Percentiles rank a stretch among this genome's conserved stretches.
Conservation (phyloP, 495 filamentous ascomycete species). For the Penicillium angulare region DNA sequence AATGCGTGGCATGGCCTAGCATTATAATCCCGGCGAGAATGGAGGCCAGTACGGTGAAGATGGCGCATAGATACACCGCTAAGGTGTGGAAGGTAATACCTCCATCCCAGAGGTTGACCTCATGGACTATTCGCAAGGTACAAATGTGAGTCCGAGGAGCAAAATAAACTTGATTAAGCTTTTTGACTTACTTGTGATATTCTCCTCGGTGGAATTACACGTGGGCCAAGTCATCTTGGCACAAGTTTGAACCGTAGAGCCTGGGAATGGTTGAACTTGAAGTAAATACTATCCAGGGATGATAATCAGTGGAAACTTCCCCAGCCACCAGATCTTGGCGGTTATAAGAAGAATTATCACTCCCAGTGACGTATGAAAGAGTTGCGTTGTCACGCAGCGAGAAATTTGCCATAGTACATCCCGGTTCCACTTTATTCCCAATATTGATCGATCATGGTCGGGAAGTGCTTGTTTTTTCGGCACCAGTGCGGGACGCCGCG, state of each 20-base stretch:
- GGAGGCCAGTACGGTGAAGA: slow-evolving; percentile 53
- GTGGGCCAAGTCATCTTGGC: slow-evolving; percentile 30
- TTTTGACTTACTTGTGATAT: slow-evolving; percentile 25
- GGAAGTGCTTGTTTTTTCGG: neutral
- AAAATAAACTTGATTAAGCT: neutral
- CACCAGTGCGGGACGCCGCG: slow-evolving; percentile 6
- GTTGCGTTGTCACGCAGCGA: neutral
- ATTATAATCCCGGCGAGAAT: slow-evolving; percentile 60
- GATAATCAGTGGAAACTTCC: too few species aligned
- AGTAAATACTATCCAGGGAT: too few species aligned
- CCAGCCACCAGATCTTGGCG: neutral
- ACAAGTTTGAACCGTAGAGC: neutral
- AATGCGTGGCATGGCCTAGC: slow-evolving; percentile 64
- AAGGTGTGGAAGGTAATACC: slow-evolving; percentile 19
- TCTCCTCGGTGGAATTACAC: slow-evolving; percentile 36
- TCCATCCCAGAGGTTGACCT: slow-evolving; percentile 16
- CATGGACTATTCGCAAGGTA: slow-evolving; percentile 16
- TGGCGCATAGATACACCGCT: slow-evolving; percentile 39
- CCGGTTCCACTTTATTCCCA: neutral
- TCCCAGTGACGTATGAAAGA: slow-evolving; percentile 4
- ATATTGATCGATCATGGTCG: slow-evolving; percentile 7
- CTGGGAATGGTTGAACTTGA: too few species aligned
- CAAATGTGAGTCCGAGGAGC: neutral
- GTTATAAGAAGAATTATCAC: neutral
- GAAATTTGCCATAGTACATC: neutral